Base-by-base conservation (phyloP, 2,329 filamentous ascomycete species). In the Aplosporella prunicola region DNA sequence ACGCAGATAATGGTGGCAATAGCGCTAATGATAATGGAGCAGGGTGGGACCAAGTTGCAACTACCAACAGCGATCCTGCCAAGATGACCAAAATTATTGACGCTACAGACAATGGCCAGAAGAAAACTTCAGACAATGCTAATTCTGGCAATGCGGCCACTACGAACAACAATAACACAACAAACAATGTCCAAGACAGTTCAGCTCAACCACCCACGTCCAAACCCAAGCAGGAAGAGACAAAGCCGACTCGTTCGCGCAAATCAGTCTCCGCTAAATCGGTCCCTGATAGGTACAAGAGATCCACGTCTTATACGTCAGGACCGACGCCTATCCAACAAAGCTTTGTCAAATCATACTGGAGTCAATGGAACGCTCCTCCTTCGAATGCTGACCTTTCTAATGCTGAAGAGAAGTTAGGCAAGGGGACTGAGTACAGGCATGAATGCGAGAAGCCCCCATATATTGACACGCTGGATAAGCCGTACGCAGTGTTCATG, bases 401-500 rank as follows among this genome's bases (percentile, higher is more conserved):
- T n/a, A n/a, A n/a, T n/a, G 22, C n/a, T 4, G 20, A 14, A 9
- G 13, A 33, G 14, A 33, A 33, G 20, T 8, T 49, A 0, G 62
- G 63, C 9, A 49, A 50, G 36, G 62, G 58, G 2, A 53, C 50
- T 1, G 40, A 48, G 11, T 68, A 68, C 39, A 44, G 49, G 2
- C 64, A 68, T 42, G 46, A 48, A 0, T 44, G 56, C 1, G 50
- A 49, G 2, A 44, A 56, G 4, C 64, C 64, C 2, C 48, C 54
- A 25, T 68, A 69, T 41, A 27, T 68, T 5, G 66, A 69, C 44
- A 36, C 43, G 0, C 20, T 56, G 2, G 50, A 51, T 1, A 46
- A 37, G 11, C 60, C 62, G 16, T 69, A 66, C 41, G 66, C 64
- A 0, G 59, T 68, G 9, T 69, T 69, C 47, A 55, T 56, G n/a